Percentiles rank a stretch among this genome's conserved stretches.
These are phyloP conservation scores for Colletotrichum sojae DNA, from an alignment of 2,329 filamentous ascomycete species.

Conservation along the genomic window DNA sequence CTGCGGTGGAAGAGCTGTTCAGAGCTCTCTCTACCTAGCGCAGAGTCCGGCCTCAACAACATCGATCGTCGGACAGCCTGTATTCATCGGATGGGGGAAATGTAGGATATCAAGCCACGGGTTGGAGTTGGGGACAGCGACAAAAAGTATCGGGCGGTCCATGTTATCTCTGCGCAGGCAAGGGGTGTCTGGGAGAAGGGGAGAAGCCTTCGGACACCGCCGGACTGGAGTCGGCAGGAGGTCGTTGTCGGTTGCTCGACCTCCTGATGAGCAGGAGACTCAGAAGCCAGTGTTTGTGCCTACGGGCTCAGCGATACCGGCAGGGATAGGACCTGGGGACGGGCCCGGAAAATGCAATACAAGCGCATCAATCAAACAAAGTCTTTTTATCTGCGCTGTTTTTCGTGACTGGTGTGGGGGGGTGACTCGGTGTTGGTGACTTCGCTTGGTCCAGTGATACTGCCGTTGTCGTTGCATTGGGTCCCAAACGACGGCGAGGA, in stretches of 20 bases:
- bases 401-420: no score
- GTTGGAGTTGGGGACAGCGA: not conserved
- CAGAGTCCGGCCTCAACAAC: no score
- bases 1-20: no score
- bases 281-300: not conserved
- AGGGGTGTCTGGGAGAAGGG: conserved; percentile 5
- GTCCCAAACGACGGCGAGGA: not conserved
- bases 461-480: not conserved
- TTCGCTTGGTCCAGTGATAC: no score
- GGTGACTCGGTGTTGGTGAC: no score
- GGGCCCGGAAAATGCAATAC: not conserved
- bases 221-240: conserved; percentile 3
- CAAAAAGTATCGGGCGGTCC: not conserved
- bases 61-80: not conserved
- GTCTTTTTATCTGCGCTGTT: not conserved
- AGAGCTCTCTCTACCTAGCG: no score
- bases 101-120: not conserved
- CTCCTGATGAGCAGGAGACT: not conserved
- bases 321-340: conserved; percentile 2
- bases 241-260: no score
- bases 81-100: not conserved
- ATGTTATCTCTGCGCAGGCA: conserved; percentile 26
- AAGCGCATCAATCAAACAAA: conserved; percentile 3
- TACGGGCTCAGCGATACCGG: conserved; percentile 1
- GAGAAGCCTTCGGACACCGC: not conserved